phyloP scores from a whole-genome alignment of 768 basidiomycete species.

The Cytidiella melzeri region DNA sequence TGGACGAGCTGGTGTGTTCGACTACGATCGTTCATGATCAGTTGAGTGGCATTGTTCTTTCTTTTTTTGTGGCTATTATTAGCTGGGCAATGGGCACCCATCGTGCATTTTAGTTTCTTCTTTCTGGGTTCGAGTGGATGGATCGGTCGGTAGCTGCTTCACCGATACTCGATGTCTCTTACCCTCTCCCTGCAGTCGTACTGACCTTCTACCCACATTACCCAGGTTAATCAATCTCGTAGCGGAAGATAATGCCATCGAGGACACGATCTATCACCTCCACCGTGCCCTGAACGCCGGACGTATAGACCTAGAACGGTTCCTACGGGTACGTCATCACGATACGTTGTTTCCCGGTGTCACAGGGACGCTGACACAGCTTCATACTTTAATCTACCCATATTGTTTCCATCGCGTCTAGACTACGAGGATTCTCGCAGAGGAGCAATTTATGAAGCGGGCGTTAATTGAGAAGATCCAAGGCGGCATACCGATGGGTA shows the following conservation, averaged over 20 bases:
- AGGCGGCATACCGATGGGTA: constrained; percentile 46
- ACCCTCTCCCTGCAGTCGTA: constrained; percentile 6
- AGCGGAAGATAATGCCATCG: constrained; percentile 99
- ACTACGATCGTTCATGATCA: constrained; percentile 97
- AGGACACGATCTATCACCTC: constrained; percentile 96
- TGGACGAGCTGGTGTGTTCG: constrained; percentile 95
- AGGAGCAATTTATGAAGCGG: constrained; percentile 97
- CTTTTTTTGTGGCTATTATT: constrained; percentile 1
- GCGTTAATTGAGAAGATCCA: constrained; percentile 91
- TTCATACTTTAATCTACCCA: constrained; percentile 7
- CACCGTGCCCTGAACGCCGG: constrained; percentile 89
- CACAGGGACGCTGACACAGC: neutral
- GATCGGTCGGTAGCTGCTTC: too few species aligned
- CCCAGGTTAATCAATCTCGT: constrained; percentile 86
- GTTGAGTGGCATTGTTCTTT: constrained; percentile 43
- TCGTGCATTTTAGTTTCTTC: neutral
- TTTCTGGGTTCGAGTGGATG: too few species aligned
- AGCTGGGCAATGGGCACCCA: neutral
- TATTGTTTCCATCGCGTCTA: constrained; percentile 25
- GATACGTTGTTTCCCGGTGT: neutral
- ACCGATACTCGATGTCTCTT: too few species aligned
- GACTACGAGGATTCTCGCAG: constrained; percentile 81
- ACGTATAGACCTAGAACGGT: constrained; percentile 89
- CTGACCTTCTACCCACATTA: neutral
- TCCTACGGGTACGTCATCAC: constrained; percentile 66